A percentile compares a stretch with the other conserved stretches of the same genome.
These are phyloP conservation scores for Colletotrichum karsti DNA, from an alignment of 2,329 filamentous ascomycete genomes.

Conservation along the genomic window DNA sequence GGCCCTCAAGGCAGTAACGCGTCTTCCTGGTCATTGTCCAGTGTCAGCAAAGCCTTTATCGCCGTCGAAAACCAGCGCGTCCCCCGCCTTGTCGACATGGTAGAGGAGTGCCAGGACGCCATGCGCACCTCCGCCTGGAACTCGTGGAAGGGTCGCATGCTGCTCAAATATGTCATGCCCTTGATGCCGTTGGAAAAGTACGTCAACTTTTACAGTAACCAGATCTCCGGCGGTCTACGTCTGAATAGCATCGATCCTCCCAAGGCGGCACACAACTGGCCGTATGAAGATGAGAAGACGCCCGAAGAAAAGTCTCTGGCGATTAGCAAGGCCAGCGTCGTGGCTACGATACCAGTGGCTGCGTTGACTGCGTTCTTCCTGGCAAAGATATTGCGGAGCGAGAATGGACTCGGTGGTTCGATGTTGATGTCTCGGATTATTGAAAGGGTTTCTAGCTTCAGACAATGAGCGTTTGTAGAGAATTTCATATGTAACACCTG, in stretches of 20 bases:
- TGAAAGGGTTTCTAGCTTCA: background rate
- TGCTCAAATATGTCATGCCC: conserved; percentile 10
- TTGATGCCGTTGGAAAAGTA: background rate
- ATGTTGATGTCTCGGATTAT: background rate
- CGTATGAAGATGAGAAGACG: conserved; percentile 12
- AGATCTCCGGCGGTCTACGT: background rate
- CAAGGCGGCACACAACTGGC: conserved; percentile 2
- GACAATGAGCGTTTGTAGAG: background rate
- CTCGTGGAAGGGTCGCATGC: background rate
- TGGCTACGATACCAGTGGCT: background rate
- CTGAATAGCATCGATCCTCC: background rate
- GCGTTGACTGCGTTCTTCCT: conserved; percentile 8
- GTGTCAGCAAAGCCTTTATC: background rate
- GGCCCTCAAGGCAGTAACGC: background rate
- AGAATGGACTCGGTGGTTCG: background rate
- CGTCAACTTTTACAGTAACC: conserved; percentile 17
- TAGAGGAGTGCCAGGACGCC: conserved; percentile 16
- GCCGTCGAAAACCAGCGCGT: conserved; percentile 15
- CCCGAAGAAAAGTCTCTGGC: background rate
- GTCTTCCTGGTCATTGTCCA: background rate
- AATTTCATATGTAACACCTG: no score
- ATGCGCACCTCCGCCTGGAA: conserved; percentile 20
- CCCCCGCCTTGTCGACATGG: background rate
- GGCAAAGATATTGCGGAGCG: background rate
- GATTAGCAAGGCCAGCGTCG: background rate